phyloP scores from a whole-genome alignment of 345 rosid species.

The Eutrema yunnanense region DNA sequence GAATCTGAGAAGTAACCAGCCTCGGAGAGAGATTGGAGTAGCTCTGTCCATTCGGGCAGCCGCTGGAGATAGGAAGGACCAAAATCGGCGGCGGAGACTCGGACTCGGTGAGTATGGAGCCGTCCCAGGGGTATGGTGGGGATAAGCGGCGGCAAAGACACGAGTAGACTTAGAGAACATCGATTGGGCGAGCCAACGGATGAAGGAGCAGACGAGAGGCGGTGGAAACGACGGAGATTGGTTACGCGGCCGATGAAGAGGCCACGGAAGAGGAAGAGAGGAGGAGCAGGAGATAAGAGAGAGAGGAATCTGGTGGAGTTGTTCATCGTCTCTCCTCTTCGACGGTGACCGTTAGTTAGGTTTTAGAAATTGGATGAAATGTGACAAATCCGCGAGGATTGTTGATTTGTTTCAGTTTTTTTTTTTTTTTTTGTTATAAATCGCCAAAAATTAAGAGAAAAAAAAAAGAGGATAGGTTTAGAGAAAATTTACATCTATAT shows the following conservation, averaged over 20 bases:
- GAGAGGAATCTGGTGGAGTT: slow-evolving; percentile 54
- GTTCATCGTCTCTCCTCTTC: slow-evolving; percentile 39
- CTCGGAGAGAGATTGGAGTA: slow-evolving; percentile 33
- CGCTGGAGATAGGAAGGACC: slow-evolving; percentile 12
- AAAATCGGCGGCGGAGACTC: slow-evolving; percentile 15
- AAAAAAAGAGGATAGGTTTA: not conserved
- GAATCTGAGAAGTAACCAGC: slow-evolving; percentile 39
- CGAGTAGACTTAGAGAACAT: not conserved
- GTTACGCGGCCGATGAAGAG: slow-evolving; percentile 30
- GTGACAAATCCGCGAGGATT: not conserved
- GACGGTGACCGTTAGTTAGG: slow-evolving; percentile 22
- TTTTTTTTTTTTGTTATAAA: too few relatives aligned
- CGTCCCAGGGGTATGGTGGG: slow-evolving; percentile 22
- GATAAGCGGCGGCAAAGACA: slow-evolving; percentile 7
- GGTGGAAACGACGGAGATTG: slow-evolving; percentile 22
- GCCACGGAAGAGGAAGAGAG: slow-evolving; percentile 29
- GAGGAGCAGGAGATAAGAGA: slow-evolving; percentile 50
- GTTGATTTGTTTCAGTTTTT: too few relatives aligned
- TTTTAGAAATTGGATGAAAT: not conserved
- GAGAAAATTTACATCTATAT: too few relatives aligned
- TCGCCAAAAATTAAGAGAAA: too few relatives aligned
- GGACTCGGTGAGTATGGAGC: slow-evolving; percentile 14
- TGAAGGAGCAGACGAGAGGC: not conserved
- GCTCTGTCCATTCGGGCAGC: slow-evolving; percentile 41
- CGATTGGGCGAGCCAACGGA: slow-evolving; percentile 1